Percentiles rank a stretch among this genome's conserved stretches.
Conservation (phyloP, 176 grass and related monocot genomes). For the Carex littledalei region DNA sequence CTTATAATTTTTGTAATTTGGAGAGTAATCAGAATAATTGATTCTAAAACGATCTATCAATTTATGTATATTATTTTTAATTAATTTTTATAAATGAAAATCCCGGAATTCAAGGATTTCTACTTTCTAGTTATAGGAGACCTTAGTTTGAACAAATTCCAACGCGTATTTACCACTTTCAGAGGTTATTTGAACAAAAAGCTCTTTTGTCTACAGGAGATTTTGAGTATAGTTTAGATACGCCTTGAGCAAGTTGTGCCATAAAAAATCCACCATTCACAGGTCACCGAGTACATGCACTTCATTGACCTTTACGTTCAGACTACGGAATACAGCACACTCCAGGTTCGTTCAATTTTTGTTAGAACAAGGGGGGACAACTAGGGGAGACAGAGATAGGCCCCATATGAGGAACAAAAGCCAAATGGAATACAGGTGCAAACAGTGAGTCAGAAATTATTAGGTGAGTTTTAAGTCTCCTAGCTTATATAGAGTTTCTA, state of each 20-base stretch:
- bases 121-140: background rate
- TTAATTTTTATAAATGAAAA: too few species aligned
- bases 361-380: background rate
- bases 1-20: too few species aligned
- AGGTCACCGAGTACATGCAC: background rate
- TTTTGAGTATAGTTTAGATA: background rate
- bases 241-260: background rate
- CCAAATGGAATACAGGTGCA: background rate
- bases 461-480: background rate
- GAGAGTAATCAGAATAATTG: too few species aligned
- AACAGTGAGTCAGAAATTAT: slow-evolving; percentile 13
- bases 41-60: too few species aligned
- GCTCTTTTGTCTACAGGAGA: background rate
- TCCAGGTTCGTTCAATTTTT: background rate
- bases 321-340: background rate
- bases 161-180: background rate
- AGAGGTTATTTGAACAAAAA: slow-evolving; percentile 7
- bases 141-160: background rate
- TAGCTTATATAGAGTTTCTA: background rate
- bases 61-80: too few species aligned
- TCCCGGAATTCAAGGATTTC: too few species aligned
- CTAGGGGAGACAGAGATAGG: background rate
- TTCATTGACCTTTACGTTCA: background rate
- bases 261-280: background rate
- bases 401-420: background rate